phyloP scores from a whole-genome alignment of 176 grass and related monocot species.

The Aegilops umbellulata region DNA sequence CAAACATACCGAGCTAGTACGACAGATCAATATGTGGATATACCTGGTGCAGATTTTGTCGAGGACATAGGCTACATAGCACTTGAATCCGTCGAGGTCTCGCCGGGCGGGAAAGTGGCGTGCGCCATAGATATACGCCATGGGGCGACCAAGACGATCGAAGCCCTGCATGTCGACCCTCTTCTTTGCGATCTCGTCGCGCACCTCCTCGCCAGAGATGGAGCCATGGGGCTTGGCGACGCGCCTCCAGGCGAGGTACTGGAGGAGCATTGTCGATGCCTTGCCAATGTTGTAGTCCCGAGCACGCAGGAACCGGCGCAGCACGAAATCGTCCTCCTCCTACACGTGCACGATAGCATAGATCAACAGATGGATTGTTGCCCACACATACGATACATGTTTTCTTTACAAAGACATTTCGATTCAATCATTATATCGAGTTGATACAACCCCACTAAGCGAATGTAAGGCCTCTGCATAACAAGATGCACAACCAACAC shows the following conservation, averaged over 20 bases:
- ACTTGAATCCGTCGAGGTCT: conserved; percentile 57
- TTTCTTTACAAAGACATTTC: no score
- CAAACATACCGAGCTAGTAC: background rate
- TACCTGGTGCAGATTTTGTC: conserved; percentile 44
- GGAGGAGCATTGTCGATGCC: conserved; percentile 49
- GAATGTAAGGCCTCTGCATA: no score
- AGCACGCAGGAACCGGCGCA: conserved; percentile 58
- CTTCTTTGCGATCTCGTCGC: conserved; percentile 40
- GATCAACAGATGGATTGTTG: background rate
- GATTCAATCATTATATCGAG: no score
- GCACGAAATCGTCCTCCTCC: conserved; percentile 51
- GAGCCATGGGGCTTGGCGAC: conserved; percentile 40
- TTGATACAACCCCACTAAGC: no score
- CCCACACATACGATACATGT: background rate
- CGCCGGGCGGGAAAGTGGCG: conserved; percentile 38
- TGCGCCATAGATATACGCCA: conserved; percentile 36
- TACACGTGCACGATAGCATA: background rate
- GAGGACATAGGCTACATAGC: conserved; percentile 39
- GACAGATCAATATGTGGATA: background rate
- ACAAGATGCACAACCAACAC: no score
- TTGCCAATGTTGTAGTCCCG: conserved; percentile 50
- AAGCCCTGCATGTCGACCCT: conserved; percentile 56
- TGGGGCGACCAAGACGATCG: conserved; percentile 45
- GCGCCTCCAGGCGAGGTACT: conserved; percentile 64
- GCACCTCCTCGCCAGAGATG: conserved; percentile 46